These are phyloP conservation scores for Kockovaella imperatae DNA, from an alignment of 768 basidiomycete genomes.

Conservation along the genomic window DNA sequence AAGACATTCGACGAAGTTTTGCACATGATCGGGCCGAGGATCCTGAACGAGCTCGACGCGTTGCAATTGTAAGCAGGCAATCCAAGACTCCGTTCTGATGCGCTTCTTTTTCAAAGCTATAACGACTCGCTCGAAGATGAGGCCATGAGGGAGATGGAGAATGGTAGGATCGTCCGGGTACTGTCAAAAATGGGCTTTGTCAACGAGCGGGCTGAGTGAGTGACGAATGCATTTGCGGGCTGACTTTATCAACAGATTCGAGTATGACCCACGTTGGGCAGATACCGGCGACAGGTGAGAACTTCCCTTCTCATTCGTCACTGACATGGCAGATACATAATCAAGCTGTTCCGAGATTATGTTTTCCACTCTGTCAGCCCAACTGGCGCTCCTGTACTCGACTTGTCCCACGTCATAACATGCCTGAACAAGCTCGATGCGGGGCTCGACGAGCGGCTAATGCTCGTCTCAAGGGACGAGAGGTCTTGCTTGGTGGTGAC, in stretches of 20 bases:
- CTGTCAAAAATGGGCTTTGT: conserved; percentile 95
- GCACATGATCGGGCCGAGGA: conserved; percentile 64
- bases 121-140: conserved; percentile 75
- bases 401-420: conserved; percentile 79
- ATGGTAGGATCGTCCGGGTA: conserved; percentile 79
- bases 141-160: conserved; percentile 82
- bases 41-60: conserved; percentile 75
- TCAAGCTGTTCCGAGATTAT: conserved; percentile 96
- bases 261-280: conserved; percentile 93
- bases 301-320: neutral
- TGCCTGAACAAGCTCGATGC: conserved; percentile 96
- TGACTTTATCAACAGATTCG: conserved; percentile 55
- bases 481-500: conserved; percentile 90
- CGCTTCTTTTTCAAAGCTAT: conserved; percentile 51
- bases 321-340: conserved; percentile 57
- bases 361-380: conserved; percentile 98
- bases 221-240: conserved; percentile 15
- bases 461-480: conserved; percentile 91
- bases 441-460: conserved; percentile 85
- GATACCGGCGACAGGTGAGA: conserved; percentile 79
- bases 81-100: neutral
- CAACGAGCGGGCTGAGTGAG: conserved; percentile 97
- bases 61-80: conserved; percentile 57
- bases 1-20: conserved; percentile 73
- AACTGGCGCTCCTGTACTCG: conserved; percentile 76